phyloP scores from a whole-genome alignment of 1,139 yeast genomes.

The Suhomyces terraborum region DNA sequence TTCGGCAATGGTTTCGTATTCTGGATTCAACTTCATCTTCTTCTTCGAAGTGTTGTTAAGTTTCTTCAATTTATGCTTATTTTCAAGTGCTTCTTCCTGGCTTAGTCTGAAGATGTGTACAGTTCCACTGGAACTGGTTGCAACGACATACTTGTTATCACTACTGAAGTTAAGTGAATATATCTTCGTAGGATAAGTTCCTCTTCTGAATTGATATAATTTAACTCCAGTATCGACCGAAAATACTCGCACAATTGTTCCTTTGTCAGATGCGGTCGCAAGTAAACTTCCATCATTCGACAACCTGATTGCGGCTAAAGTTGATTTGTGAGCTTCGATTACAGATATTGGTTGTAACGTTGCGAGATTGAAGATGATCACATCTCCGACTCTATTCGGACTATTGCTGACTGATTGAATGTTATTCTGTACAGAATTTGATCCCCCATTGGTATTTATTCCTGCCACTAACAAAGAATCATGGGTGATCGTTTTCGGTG shows the following conservation, averaged over 20 bases:
- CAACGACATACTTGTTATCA: slow-evolving; percentile 74
- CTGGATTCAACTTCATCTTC: slow-evolving; percentile 23
- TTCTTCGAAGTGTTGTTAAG: slow-evolving; percentile 14
- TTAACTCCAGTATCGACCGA: slow-evolving; percentile 82
- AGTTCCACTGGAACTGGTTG: slow-evolving; percentile 88
- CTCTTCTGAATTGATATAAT: slow-evolving; percentile 87
- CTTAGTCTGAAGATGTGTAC: slow-evolving; percentile 85
- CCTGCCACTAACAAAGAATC: slow-evolving; percentile 47
- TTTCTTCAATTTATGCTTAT: slow-evolving; percentile 39
- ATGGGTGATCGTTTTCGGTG: slow-evolving; percentile 54
- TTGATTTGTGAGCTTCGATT: slow-evolving; percentile 90
- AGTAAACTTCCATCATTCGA: slow-evolving; percentile 79
- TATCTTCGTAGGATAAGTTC: slow-evolving; percentile 91
- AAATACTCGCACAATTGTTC: slow-evolving; percentile 88
- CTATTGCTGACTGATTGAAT: slow-evolving; percentile 48
- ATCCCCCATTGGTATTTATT: slow-evolving; percentile 48
- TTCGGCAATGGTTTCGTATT: slow-evolving; percentile 34
- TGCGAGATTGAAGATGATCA: slow-evolving; percentile 76
- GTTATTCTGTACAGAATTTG: slow-evolving; percentile 44
- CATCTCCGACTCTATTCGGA: slow-evolving; percentile 76
- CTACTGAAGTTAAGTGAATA: slow-evolving; percentile 79
- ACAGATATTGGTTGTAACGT: slow-evolving; percentile 84
- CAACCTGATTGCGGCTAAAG: slow-evolving; percentile 74
- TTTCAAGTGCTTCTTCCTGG: slow-evolving; percentile 55
- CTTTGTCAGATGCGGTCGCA: slow-evolving; percentile 95